A percentile compares a stretch with the other conserved stretches of the same genome.
phyloP scores from a whole-genome alignment of 345 rosid genomes.

The Barbarea vulgaris region DNA sequence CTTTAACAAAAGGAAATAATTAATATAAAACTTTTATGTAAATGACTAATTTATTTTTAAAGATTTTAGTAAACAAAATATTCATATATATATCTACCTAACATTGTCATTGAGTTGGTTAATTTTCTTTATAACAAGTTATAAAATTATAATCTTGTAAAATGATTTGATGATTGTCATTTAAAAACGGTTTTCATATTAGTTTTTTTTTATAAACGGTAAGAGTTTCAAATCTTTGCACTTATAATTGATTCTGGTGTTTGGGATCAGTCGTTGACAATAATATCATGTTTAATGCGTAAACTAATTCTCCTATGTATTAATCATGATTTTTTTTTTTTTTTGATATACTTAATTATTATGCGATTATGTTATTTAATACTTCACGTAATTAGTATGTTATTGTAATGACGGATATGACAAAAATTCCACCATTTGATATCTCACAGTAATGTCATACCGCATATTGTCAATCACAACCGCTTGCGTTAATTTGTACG shows the following conservation, averaged over 20 bases:
- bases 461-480: background rate
- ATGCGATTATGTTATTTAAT: too few species aligned
- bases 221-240: too few species aligned
- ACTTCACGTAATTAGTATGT: too few species aligned
- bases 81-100: background rate
- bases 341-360: too few species aligned
- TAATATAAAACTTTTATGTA: background rate
- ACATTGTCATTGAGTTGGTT: background rate
- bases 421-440: too few species aligned
- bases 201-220: too few species aligned
- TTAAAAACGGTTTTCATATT: background rate
- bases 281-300: too few species aligned
- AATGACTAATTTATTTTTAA: background rate
- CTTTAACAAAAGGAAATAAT: background rate
- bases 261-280: too few species aligned
- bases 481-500: background rate
- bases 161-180: background rate
- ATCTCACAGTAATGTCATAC: too few species aligned
- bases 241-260: too few species aligned
- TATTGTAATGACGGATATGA: too few species aligned
- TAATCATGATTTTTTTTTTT: background rate
- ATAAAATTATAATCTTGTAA: background rate
- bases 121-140: background rate
- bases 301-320: too few species aligned
- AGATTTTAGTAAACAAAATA: background rate